Evolutionary conservation across 495 filamentous ascomycete genomes (phyloP).

Genomic region (Podospora didyma): DNA sequence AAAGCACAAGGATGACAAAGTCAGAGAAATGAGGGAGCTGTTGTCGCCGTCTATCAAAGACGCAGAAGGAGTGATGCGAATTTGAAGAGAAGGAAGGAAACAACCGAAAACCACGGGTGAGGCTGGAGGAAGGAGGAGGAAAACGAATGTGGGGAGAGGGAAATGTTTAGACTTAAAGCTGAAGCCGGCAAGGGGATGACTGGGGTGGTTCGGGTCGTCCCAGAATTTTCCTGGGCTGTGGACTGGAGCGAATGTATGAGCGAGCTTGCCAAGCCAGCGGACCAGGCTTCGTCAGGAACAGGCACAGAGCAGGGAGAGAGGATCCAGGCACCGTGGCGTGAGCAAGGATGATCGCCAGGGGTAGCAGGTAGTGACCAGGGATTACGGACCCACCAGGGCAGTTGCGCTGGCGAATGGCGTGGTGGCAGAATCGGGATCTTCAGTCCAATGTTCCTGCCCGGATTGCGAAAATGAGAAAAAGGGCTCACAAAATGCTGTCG

Average conservation of each 20-base stretch:
- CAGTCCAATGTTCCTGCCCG: too few relatives aligned
- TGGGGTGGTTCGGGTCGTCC: neutral
- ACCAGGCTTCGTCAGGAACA: neutral
- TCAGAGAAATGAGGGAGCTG: neutral
- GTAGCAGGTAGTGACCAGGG: too few relatives aligned
- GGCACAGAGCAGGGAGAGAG: neutral
- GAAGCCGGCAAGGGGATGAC: neutral
- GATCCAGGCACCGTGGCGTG: neutral
- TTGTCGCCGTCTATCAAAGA: constrained; percentile 36
- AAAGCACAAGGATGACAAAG: constrained; percentile 5
- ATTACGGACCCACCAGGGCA: neutral
- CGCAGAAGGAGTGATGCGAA: constrained; percentile 34
- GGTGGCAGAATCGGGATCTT: neutral
- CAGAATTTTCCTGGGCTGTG: neutral
- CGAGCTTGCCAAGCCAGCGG: too few relatives aligned
- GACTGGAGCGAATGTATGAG: neutral
- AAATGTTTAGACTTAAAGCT: neutral
- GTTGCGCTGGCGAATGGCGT: neutral
- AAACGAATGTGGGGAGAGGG: constrained; percentile 4
- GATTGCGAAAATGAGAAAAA: too few relatives aligned
- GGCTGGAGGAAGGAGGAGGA: constrained; percentile 35
- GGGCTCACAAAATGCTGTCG: too few relatives aligned
- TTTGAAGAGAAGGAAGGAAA: constrained; percentile 13
- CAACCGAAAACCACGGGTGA: constrained; percentile 25
- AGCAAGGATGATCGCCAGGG: neutral